Conservation (phyloP, 225 moss, liverwort and hornwort genomes). For the Anthoceros angustus region DNA sequence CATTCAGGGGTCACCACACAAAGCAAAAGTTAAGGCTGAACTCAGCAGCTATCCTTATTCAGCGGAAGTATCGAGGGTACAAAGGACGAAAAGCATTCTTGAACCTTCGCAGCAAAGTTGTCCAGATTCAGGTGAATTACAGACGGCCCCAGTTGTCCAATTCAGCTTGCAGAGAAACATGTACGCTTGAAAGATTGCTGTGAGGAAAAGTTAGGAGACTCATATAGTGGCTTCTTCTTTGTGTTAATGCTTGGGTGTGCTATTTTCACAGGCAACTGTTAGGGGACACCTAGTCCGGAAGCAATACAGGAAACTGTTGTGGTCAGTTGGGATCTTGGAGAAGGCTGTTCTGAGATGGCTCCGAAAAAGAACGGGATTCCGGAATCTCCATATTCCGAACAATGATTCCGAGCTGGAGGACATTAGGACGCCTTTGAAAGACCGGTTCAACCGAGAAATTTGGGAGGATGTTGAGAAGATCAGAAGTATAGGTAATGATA, state of each 20-base stretch:
- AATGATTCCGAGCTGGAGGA: too few relatives aligned
- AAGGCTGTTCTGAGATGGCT: conserved; percentile 36
- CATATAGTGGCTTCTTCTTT: too few relatives aligned
- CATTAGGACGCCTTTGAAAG: too few relatives aligned
- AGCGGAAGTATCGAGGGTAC: conserved; percentile 36
- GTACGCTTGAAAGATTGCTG: too few relatives aligned
- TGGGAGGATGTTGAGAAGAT: too few relatives aligned
- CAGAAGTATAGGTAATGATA: too few relatives aligned
- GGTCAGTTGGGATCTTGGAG: conserved; percentile 41
- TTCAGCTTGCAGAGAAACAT: too few relatives aligned
- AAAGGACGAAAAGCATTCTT: conserved; percentile 34
- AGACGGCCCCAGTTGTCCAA: too few relatives aligned
- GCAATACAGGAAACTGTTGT: conserved; percentile 21
- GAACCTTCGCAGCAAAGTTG: conserved; percentile 23
- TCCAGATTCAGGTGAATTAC: conserved; percentile 24
- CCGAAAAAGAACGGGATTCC: conserved; percentile 24
- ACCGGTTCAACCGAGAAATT: too few relatives aligned
- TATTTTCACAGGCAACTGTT: conserved; percentile 27
- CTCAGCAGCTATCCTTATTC: conserved; percentile 25
- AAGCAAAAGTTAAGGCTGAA: conserved; percentile 13
- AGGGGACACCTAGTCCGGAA: conserved; percentile 29
- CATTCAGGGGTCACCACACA: conserved; percentile 28
- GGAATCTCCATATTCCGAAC: background rate
- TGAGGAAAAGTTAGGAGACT: too few relatives aligned
- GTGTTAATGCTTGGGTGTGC: background rate